Evolutionary conservation across 129 eudicot species (phyloP).

Genomic region (Flaveria robusta): DNA sequence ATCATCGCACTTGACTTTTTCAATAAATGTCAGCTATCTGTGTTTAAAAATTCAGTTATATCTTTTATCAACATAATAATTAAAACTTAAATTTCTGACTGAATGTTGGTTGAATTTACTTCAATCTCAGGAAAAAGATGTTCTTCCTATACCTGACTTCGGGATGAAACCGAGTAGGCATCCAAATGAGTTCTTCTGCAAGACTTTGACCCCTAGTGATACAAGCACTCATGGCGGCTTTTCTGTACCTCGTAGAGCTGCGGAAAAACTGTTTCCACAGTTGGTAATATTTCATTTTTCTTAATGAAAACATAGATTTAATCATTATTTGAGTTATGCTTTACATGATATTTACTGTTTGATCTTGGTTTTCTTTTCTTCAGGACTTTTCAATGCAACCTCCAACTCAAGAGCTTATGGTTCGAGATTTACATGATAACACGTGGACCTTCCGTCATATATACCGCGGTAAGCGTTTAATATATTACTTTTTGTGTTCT

Average conservation of each 20-base stretch:
- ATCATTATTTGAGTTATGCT: not conserved
- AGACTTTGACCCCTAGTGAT: constrained; percentile 97
- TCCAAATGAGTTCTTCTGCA: constrained; percentile 95
- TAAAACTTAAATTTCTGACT: not conserved
- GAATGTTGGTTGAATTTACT: constrained; percentile 1
- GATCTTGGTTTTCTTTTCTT: not conserved
- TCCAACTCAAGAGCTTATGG: constrained; percentile 96
- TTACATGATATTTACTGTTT: not conserved
- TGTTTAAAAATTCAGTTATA: not conserved
- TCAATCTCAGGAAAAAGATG: constrained; percentile 81
- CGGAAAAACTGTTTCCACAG: constrained; percentile 97
- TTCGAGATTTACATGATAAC: constrained; percentile 92
- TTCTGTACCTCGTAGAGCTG: constrained; percentile 98
- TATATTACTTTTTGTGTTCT: not conserved
- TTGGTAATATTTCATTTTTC: constrained; percentile 48
- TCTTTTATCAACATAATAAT: not conserved
- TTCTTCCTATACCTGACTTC: constrained; percentile 80
- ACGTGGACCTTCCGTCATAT: constrained; percentile 99
- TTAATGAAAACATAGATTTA: not conserved
- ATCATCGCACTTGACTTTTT: not conserved
- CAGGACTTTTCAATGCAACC: constrained; percentile 99
- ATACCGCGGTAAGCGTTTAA: constrained; percentile 71
- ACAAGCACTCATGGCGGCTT: constrained; percentile 99
- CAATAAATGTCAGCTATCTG: not conserved
- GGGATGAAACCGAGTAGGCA: constrained; percentile 84